These are phyloP conservation scores for Grifola frondosa DNA, from an alignment of 1,284 basidiomycete genomes.

Conservation along the genomic window DNA sequence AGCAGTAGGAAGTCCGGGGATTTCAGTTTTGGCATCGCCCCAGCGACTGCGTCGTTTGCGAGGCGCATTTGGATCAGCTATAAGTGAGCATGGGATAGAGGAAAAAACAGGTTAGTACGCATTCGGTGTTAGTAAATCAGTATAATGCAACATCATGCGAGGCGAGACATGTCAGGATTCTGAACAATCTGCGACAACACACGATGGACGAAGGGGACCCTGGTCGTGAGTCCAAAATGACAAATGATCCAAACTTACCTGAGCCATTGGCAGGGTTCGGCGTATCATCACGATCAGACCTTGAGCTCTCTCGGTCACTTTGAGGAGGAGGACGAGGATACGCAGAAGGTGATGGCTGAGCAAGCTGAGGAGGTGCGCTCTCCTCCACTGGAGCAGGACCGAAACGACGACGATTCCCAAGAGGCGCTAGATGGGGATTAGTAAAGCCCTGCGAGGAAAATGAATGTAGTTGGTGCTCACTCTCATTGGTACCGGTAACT, in stretches of 20 bases:
- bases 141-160: conserved; percentile 11
- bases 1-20: conserved; percentile 88
- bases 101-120: conserved; percentile 21
- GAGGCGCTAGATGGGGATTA: conserved; percentile 52
- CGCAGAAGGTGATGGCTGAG: conserved; percentile 81
- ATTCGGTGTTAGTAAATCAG: conserved; percentile 22
- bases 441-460: conserved; percentile 15
- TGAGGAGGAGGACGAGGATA: conserved; percentile 67
- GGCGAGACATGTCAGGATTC: conserved; percentile 10
- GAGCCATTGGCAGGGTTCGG: conserved; percentile 29
- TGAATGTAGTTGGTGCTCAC: conserved; percentile 37
- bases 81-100: conserved; percentile 64
- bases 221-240: conserved; percentile 15
- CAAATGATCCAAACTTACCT: conserved; percentile 31
- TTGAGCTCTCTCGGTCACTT: conserved; percentile 46
- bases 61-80: conserved; percentile 73
- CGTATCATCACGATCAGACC: conserved; percentile 56
- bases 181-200: conserved; percentile 23
- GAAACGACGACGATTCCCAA: conserved; percentile 84
- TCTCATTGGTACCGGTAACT: conserved; percentile 83
- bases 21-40: conserved; percentile 88
- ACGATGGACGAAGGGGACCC: conserved; percentile 14
- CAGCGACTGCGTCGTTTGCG: conserved; percentile 94
- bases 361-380: conserved; percentile 72
- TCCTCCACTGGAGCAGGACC: conserved; percentile 81